Percentiles rank a stretch among this genome's conserved stretches.
phyloP scores from a whole-genome alignment of 208 protist genomes.

The Leishmania braziliensis region DNA sequence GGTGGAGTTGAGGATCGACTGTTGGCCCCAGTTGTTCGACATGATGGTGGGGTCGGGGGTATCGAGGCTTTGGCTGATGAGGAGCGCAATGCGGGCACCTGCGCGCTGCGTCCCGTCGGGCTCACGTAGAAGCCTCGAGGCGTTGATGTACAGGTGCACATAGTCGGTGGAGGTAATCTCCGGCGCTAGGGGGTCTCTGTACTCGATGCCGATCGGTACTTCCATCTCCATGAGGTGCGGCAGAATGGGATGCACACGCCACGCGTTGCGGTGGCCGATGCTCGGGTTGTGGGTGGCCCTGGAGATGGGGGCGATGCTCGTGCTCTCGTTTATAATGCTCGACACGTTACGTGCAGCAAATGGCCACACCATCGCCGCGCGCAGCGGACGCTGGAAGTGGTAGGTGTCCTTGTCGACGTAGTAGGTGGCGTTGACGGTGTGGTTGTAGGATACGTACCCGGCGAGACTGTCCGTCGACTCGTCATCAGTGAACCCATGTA shows the following conservation, averaged over 20 bases:
- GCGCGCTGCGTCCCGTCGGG: background rate
- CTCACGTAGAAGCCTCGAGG: background rate
- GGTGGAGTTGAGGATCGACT: background rate
- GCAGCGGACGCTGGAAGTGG: constrained; percentile 10
- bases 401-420: constrained; percentile 9
- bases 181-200: background rate
- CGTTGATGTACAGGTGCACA: constrained; percentile 10
- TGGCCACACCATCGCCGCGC: background rate
- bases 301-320: background rate
- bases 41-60: constrained; percentile 17
- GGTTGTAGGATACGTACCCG: constrained; percentile 16
- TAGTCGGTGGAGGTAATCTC: background rate
- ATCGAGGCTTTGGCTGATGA: constrained; percentile 8
- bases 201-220: constrained; percentile 3
- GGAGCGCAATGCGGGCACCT: constrained; percentile 1
- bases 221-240: constrained; percentile 17
- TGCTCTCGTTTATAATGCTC: background rate
- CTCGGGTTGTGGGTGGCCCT: background rate
- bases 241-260: background rate
- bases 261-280: constrained; percentile 6
- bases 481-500: background rate
- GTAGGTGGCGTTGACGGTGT: constrained; percentile 18
- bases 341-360: constrained; percentile 1
- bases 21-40: constrained; percentile 32
- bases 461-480: background rate